These are phyloP conservation scores for Wakefieldia striispora DNA, from an alignment of 768 basidiomycete genomes.

Conservation along the genomic window DNA sequence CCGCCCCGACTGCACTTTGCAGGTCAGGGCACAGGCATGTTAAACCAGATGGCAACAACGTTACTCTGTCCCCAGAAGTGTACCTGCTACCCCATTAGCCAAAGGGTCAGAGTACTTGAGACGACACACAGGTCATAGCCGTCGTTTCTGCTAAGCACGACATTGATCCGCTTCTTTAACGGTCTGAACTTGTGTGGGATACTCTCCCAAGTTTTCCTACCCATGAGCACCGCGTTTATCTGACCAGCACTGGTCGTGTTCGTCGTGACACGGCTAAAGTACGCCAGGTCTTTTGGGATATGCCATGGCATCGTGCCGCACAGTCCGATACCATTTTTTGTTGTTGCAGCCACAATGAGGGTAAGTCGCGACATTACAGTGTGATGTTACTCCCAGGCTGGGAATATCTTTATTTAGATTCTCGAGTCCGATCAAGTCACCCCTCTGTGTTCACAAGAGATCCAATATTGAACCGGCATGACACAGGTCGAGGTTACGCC, in stretches of 20 bases:
- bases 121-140: slow-evolving; percentile 60
- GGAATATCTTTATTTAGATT: too few relatives aligned
- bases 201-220: slow-evolving; percentile 96
- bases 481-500: too few relatives aligned
- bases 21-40: slow-evolving; percentile 31
- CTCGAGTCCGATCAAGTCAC: too few relatives aligned
- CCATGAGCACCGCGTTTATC: slow-evolving; percentile 88
- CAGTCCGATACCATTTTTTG: slow-evolving; percentile 82
- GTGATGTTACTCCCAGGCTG: too few relatives aligned
- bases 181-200: slow-evolving; percentile 86
- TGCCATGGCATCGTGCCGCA: slow-evolving; percentile 82
- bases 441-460: too few relatives aligned
- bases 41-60: slow-evolving; percentile 17
- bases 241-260: slow-evolving; percentile 46
- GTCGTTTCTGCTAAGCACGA: slow-evolving; percentile 67
- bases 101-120: not conserved
- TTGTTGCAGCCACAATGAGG: slow-evolving; percentile 91
- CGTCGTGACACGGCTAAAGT: slow-evolving; percentile 82
- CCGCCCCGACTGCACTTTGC: slow-evolving; percentile 13
- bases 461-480: too few relatives aligned
- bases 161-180: slow-evolving; percentile 68
- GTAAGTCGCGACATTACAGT: slow-evolving; percentile 64
- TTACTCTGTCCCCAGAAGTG: too few relatives aligned
- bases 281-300: slow-evolving; percentile 84
- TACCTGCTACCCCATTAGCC: slow-evolving; percentile 17